Evolutionary conservation across 257 asterid genomes (phyloP).

Genomic region (Solanum pinnatisectum): DNA sequence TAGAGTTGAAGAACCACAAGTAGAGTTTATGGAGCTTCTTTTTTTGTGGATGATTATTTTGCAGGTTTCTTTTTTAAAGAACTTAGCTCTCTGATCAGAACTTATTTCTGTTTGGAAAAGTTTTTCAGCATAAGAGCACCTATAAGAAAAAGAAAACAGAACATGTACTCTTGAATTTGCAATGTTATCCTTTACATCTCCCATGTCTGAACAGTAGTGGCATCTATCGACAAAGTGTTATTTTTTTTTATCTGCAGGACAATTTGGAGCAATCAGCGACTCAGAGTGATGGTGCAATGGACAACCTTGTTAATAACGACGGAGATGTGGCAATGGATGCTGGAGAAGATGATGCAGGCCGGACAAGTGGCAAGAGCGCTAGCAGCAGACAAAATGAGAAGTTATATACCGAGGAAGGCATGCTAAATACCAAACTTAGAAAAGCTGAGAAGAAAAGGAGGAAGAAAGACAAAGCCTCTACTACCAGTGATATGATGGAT

Average conservation of each 20-base stretch:
- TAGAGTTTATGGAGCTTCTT: background rate
- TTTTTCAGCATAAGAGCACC: background rate
- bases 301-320: constrained; percentile 6
- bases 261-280: constrained; percentile 17
- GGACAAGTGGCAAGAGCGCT: constrained; percentile 29
- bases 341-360: constrained; percentile 32
- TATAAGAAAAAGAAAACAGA: background rate
- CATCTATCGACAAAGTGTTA: background rate
- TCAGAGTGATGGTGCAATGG: background rate
- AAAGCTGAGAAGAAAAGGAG: constrained; percentile 63
- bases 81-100: background rate
- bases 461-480: constrained; percentile 35
- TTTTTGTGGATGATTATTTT: background rate
- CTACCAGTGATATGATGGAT: constrained; percentile 31
- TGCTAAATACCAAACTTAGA: constrained; percentile 58
- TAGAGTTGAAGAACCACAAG: background rate
- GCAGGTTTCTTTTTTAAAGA: background rate
- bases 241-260: constrained; percentile 25
- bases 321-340: constrained; percentile 50
- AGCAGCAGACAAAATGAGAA: constrained; percentile 61
- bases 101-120: background rate
- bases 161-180: background rate
- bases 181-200: background rate
- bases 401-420: constrained; percentile 74
- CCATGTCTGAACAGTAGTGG: background rate